Evolutionary conservation across 768 basidiomycete genomes (phyloP).

Genomic region (Hemileccinum rubropunctum): DNA sequence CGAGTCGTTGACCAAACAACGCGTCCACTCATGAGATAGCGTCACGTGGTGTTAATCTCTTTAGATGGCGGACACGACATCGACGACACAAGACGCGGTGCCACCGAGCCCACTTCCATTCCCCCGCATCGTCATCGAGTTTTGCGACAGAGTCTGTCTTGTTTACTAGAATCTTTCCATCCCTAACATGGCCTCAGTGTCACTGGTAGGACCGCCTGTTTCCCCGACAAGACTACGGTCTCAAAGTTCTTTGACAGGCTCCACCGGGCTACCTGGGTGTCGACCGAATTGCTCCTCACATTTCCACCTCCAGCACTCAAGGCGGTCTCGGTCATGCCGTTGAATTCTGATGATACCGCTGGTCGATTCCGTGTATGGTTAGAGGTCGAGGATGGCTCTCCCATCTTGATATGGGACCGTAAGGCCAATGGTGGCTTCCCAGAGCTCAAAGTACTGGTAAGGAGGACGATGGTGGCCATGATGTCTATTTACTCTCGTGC

Average conservation of each 20-base stretch:
- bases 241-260: conserved; percentile 51
- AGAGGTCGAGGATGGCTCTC: conserved; percentile 33
- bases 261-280: conserved; percentile 90
- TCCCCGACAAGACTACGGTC: background rate
- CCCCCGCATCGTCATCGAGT: conserved; percentile 81
- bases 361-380: conserved; percentile 94
- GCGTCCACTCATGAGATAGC: conserved; percentile 40
- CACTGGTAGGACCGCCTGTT: conserved; percentile 59
- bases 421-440: conserved; percentile 92
- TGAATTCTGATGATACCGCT: conserved; percentile 76
- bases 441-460: conserved; percentile 79
- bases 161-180: background rate
- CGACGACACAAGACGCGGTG: background rate
- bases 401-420: conserved; percentile 78
- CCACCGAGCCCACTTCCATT: conserved; percentile 41
- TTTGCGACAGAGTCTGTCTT: conserved; percentile 78
- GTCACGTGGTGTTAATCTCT: conserved; percentile 31
- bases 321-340: conserved; percentile 69
- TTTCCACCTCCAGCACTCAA: conserved; percentile 78
- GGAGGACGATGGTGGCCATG: conserved; percentile 23
- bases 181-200: conserved; percentile 46
- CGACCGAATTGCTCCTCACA: conserved; percentile 87
- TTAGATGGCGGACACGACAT: conserved; percentile 27
- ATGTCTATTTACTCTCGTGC: conserved; percentile 9
- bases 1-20: conserved; percentile 41